Percentiles rank a stretch among this genome's conserved stretches.
Conservation (phyloP, 371 early-diverging fungal genomes). For the Mucor ambiguus region DNA sequence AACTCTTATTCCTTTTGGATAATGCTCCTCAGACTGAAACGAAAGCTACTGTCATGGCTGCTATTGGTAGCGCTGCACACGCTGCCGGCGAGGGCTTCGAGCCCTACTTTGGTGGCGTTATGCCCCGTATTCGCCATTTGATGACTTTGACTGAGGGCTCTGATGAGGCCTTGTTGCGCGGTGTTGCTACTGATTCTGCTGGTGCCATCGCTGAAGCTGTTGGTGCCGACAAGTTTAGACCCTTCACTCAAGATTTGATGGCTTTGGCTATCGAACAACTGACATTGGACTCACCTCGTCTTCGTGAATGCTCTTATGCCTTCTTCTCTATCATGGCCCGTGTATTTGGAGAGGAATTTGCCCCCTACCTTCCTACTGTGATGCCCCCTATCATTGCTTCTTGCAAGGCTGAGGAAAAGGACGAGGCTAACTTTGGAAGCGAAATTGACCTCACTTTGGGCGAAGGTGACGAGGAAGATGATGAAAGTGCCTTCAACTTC, state of each 20-base stretch:
- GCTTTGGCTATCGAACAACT: conserved; percentile 79
- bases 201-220: conserved; percentile 88
- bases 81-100: conserved; percentile 74
- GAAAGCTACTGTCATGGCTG: conserved; percentile 76
- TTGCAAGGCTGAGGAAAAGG: conserved; percentile 73
- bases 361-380: conserved; percentile 72
- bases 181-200: conserved; percentile 86
- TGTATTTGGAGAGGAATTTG: conserved; percentile 83
- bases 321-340: conserved; percentile 85
- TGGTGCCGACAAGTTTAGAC: conserved; percentile 81
- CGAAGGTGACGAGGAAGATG: conserved; percentile 59
- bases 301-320: conserved; percentile 85
- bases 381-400: conserved; percentile 78
- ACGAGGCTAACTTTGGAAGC: conserved; percentile 46
- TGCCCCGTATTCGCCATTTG: conserved; percentile 68
- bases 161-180: conserved; percentile 78
- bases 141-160: conserved; percentile 71
- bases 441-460: conserved; percentile 50
- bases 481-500: conserved; percentile 58
- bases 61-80: conserved; percentile 89
- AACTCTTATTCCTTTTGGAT: conserved; percentile 72
- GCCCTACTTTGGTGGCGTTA: conserved; percentile 81
- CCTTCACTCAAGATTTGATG: conserved; percentile 76
- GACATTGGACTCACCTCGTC: conserved; percentile 67
- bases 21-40: conserved; percentile 61